Evolutionary conservation across 1,284 basidiomycete species (phyloP).

Genomic region (Thecaphora thlaspeos): DNA sequence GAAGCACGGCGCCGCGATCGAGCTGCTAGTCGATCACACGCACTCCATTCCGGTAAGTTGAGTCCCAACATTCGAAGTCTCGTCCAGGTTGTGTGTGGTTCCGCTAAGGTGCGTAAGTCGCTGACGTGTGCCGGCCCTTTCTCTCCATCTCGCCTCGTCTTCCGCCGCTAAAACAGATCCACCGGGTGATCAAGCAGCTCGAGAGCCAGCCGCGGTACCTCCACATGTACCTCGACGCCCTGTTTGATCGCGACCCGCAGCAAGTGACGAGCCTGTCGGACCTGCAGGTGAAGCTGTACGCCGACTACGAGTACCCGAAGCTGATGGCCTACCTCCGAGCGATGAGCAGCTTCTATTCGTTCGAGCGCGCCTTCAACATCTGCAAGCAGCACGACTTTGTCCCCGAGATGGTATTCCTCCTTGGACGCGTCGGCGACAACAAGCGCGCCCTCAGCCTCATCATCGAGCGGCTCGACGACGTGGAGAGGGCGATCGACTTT

Average conservation of each 20-base stretch:
- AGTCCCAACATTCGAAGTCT: no score
- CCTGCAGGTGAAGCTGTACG: conserved; percentile 82
- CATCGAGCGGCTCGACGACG: conserved; percentile 90
- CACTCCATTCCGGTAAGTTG: conserved; percentile 89
- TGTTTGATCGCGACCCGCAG: conserved; percentile 83
- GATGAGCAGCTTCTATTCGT: conserved; percentile 80
- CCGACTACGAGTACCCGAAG: conserved; percentile 75
- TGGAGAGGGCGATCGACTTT: conserved; percentile 92
- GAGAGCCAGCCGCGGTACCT: conserved; percentile 75
- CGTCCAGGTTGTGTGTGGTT: no score
- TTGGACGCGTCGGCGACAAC: conserved; percentile 96
- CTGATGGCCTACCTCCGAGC: conserved; percentile 88
- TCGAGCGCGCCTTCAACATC: conserved; percentile 87
- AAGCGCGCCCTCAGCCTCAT: conserved; percentile 90
- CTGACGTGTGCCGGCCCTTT: no score
- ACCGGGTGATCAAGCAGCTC: conserved; percentile 83
- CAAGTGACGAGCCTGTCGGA: conserved; percentile 79
- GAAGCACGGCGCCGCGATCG: conserved; percentile 69
- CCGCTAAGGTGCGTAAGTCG: no score
- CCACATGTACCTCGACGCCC: conserved; percentile 87
- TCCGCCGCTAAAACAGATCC: conserved; percentile 64
- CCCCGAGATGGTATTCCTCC: conserved; percentile 93
- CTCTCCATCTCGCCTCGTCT: no score
- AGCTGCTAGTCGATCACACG: conserved; percentile 86
- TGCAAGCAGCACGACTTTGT: conserved; percentile 84